Conservation (phyloP, 306 rosid genomes). For the Myrica gale region DNA sequence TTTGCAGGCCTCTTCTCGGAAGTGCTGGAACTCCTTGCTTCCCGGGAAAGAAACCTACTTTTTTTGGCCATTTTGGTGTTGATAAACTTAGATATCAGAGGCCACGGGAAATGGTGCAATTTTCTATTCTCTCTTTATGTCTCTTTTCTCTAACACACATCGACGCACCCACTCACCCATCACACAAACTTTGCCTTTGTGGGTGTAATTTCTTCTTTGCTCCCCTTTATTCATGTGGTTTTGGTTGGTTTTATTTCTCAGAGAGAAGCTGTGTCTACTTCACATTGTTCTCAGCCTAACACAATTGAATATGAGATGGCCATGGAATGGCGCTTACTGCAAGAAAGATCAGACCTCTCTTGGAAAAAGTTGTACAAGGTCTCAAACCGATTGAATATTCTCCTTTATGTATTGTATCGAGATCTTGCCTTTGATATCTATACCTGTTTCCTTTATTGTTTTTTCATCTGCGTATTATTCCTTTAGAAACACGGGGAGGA, state of each 20-base stretch:
- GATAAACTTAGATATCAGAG: slow-evolving; percentile 51
- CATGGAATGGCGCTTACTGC: slow-evolving; percentile 51
- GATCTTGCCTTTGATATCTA: background rate
- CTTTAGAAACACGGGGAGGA: slow-evolving; percentile 65
- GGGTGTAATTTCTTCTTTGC: background rate
- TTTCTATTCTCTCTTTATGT: background rate
- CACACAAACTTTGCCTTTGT: background rate
- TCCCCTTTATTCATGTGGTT: background rate
- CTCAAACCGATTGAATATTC: background rate
- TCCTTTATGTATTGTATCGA: background rate
- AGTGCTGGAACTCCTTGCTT: slow-evolving; percentile 48
- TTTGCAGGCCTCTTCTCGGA: slow-evolving; percentile 70
- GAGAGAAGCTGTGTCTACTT: slow-evolving; percentile 56
- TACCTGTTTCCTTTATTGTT: slow-evolving; percentile 25
- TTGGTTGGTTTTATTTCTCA: slow-evolving; percentile 27
- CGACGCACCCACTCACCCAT: background rate
- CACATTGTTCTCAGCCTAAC: slow-evolving; percentile 61
- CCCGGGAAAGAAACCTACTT: slow-evolving; percentile 53
- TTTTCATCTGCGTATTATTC: background rate
- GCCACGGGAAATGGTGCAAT: slow-evolving; percentile 64
- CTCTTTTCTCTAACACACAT: background rate
- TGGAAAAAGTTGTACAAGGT: slow-evolving; percentile 66
- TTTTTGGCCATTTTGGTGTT: slow-evolving; percentile 62
- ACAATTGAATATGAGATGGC: slow-evolving; percentile 55
- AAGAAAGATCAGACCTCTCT: slow-evolving; percentile 43